Conservation (phyloP, 495 filamentous ascomycete species). For the Aspergillus campestris region DNA sequence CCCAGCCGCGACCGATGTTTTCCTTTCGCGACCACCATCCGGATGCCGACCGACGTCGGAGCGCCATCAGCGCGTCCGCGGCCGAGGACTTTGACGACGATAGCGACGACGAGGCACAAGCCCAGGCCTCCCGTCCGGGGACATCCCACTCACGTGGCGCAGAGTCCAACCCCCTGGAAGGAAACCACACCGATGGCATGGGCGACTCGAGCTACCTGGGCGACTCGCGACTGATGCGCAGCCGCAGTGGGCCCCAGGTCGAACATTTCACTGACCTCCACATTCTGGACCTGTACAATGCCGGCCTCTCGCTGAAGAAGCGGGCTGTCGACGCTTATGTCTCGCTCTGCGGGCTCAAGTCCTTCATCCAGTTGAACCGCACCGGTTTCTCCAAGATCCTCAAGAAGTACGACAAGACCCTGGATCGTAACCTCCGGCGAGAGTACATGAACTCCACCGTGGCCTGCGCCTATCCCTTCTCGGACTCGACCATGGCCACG, state of each 20-base stretch:
- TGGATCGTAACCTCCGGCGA: conserved; percentile 67
- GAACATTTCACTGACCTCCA: conserved; percentile 73
- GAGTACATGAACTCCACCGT: conserved; percentile 69
- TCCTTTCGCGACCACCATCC: conserved; percentile 37
- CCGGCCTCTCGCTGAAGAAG: conserved; percentile 84
- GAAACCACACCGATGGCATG: conserved; percentile 41
- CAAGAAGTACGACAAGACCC: conserved; percentile 98
- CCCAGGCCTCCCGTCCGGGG: conserved; percentile 7
- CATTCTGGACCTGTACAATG: conserved; percentile 62
- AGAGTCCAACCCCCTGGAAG: conserved; percentile 22
- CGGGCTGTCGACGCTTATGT: conserved; percentile 81
- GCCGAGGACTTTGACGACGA: conserved; percentile 58
- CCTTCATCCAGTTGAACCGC: conserved; percentile 90
- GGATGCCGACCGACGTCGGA: conserved; percentile 33
- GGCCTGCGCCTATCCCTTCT: conserved; percentile 67
- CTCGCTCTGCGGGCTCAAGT: conserved; percentile 89
- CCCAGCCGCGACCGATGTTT: conserved; percentile 35
- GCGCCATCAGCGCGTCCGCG: conserved; percentile 38
- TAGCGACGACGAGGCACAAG: conserved; percentile 43
- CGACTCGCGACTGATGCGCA: conserved; percentile 12
- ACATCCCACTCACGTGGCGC: conserved; percentile 21
- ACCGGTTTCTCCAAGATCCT: conserved; percentile 93
- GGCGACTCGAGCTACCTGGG: conserved; percentile 26
- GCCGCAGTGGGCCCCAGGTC: conserved; percentile 14
- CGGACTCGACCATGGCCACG: conserved; percentile 53